phyloP scores from a whole-genome alignment of 441 rosid species.

The Croton laevigatus region DNA sequence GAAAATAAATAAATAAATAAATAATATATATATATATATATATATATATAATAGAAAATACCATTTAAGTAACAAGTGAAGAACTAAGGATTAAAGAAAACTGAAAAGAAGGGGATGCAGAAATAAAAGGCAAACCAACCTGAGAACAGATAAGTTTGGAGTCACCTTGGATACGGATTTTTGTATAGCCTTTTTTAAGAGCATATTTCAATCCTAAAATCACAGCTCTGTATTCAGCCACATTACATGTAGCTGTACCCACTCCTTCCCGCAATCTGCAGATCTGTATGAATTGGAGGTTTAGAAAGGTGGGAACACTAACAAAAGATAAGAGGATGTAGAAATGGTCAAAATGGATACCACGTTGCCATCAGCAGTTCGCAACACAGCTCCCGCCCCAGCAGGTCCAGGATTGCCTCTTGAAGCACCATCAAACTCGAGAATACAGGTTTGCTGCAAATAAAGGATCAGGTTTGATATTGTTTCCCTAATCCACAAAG shows the following conservation, averaged over 20 bases:
- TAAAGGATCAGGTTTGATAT: slow-evolving; percentile 1
- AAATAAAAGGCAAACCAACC: slow-evolving; percentile 38
- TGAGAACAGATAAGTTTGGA: slow-evolving; percentile 89
- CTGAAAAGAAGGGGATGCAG: not conserved
- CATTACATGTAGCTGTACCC: slow-evolving; percentile 70
- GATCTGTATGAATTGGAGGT: slow-evolving; percentile 46
- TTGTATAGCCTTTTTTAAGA: slow-evolving; percentile 62
- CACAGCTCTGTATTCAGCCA: slow-evolving; percentile 79
- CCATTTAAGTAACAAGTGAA: too few relatives aligned
- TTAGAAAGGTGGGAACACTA: slow-evolving; percentile 14
- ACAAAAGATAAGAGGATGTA: slow-evolving; percentile 3
- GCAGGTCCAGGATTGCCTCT: slow-evolving; percentile 94
- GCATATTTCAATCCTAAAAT: slow-evolving; percentile 84
- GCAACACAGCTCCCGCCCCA: slow-evolving; percentile 89
- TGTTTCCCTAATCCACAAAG: not conserved
- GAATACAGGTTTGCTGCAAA: slow-evolving; percentile 59
- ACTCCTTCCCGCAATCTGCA: slow-evolving; percentile 82
- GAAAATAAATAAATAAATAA: too few relatives aligned
- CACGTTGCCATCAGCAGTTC: slow-evolving; percentile 62
- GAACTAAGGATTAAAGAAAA: not conserved
- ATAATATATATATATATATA: too few relatives aligned
- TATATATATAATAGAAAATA: not conserved
- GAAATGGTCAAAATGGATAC: slow-evolving; percentile 40
- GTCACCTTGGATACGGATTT: slow-evolving; percentile 68
- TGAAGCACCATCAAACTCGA: slow-evolving; percentile 93